These are phyloP conservation scores for Metschnikowia peoriensis DNA, from an alignment of 805 yeast species.

Conservation along the genomic window DNA sequence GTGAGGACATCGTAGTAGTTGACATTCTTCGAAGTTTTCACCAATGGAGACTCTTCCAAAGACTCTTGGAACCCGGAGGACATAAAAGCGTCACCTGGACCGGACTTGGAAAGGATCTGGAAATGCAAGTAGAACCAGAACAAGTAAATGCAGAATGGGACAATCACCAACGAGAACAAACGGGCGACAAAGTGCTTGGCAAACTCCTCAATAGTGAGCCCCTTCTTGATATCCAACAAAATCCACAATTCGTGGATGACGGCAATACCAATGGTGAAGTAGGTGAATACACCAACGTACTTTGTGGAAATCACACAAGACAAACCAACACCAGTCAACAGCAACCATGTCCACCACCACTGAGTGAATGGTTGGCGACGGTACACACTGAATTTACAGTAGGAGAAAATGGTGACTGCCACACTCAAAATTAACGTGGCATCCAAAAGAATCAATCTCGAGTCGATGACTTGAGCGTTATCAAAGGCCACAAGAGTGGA, in stretches of 20 bases:
- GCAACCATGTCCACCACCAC: constrained; percentile 87
- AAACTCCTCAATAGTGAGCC: constrained; percentile 56
- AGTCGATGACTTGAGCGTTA: constrained; percentile 87
- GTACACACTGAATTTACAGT: constrained; percentile 71
- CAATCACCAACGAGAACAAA: constrained; percentile 62
- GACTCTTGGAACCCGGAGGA: constrained; percentile 94
- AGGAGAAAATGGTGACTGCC: constrained; percentile 74
- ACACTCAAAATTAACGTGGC: constrained; percentile 84
- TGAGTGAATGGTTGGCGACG: constrained; percentile 63
- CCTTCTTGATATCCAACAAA: constrained; percentile 67
- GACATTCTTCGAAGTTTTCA: constrained; percentile 66
- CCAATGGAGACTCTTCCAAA: constrained; percentile 76
- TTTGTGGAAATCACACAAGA: constrained; percentile 94
- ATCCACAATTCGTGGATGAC: constrained; percentile 87
- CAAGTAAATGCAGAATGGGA: constrained; percentile 80
- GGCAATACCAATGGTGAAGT: constrained; percentile 81
- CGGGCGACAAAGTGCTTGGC: constrained; percentile 74
- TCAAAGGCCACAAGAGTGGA: constrained; percentile 76
- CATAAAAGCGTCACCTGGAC: constrained; percentile 96
- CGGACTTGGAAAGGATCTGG: constrained; percentile 75
- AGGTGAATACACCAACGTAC: constrained; percentile 94
- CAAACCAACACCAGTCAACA: constrained; percentile 77
- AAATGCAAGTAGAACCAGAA: constrained; percentile 94
- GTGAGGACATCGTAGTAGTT: constrained; percentile 77
- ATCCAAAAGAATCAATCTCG: constrained; percentile 87